A percentile compares a stretch with the other conserved stretches of the same genome.
Conservation (phyloP, 345 rosid species). For the Aethionema arabicum region DNA sequence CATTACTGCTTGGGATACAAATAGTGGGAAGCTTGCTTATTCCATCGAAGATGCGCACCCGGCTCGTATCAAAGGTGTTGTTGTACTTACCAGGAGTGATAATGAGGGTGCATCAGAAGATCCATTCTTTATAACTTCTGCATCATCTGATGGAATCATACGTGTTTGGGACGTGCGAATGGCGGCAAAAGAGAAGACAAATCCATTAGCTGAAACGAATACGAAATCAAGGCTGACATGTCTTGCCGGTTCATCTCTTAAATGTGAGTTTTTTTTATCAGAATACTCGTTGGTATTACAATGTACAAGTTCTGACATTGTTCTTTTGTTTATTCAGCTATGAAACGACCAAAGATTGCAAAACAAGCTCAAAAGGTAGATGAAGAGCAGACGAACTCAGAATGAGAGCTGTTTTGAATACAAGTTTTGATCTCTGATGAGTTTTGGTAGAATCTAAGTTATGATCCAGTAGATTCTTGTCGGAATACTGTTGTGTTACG, state of each 20-base stretch:
- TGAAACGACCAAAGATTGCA: conserved; percentile 18
- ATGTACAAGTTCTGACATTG: not conserved
- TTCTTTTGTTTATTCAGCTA: conserved; percentile 20
- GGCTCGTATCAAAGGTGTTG: conserved; percentile 84
- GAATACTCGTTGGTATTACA: not conserved
- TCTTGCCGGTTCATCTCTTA: conserved; percentile 78
- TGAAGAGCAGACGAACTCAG: conserved; percentile 1
- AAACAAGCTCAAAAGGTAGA: conserved; percentile 26
- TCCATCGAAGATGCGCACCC: conserved; percentile 75
- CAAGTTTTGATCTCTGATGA: conserved; percentile 10
- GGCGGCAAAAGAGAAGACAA: conserved; percentile 60
- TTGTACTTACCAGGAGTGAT: conserved; percentile 55
- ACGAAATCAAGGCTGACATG: conserved; percentile 91
- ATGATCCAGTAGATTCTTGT: conserved; percentile 9
- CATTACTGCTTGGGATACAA: conserved; percentile 88
- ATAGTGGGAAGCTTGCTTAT: conserved; percentile 73
- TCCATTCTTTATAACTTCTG: conserved; percentile 74
- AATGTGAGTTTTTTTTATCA: conserved; percentile 47
- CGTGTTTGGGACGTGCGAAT: conserved; percentile 91
- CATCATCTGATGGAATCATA: conserved; percentile 89
- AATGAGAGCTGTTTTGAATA: conserved; percentile 8
- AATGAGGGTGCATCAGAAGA: conserved; percentile 46
- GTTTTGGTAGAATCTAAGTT: conserved; percentile 22
- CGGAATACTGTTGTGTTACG: not conserved
- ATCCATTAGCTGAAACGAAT: conserved; percentile 73